phyloP scores from a whole-genome alignment of 139 green algal species.

The Asterochloris sp. region DNA sequence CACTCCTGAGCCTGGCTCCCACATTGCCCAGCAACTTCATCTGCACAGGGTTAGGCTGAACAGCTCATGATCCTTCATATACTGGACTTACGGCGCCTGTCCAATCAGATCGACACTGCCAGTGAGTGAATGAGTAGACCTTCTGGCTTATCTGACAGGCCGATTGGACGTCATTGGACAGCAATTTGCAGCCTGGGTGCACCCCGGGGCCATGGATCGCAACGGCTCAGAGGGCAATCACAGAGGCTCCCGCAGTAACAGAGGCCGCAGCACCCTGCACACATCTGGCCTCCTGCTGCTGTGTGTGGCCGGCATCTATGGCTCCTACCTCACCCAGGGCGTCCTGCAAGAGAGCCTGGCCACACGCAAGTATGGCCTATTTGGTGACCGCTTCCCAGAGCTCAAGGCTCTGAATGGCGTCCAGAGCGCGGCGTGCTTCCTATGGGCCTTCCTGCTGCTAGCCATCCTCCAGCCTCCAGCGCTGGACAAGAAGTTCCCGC shows the following conservation, averaged over 20 bases:
- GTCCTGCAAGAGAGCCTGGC: conserved; percentile 83
- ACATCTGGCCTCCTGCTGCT: conserved; percentile 35
- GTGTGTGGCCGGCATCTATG: conserved; percentile 87
- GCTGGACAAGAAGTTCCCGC: conserved; percentile 21
- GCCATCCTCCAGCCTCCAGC: not conserved
- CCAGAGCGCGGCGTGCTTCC: conserved; percentile 83
- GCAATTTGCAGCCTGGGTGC: not conserved
- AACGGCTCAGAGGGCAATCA: no score
- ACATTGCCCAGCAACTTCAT: no score
- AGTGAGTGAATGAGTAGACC: no score
- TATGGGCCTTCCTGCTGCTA: conserved; percentile 68
- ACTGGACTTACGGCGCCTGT: no score
- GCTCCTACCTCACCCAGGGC: conserved; percentile 87
- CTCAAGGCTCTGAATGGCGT: conserved; percentile 86
- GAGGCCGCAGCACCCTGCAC: not conserved
- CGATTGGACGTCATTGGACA: not conserved
- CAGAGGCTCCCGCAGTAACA: no score
- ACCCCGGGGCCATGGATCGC: not conserved
- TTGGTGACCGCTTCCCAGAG: conserved; percentile 70
- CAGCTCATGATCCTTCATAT: no score
- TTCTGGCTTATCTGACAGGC: no score
- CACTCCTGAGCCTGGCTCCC: no score
- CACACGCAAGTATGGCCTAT: conserved; percentile 72
- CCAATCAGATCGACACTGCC: no score
- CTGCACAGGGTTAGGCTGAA: no score